Evolutionary conservation across 1,284 basidiomycete genomes (phyloP).

Genomic region (Vanrija sp.): DNA sequence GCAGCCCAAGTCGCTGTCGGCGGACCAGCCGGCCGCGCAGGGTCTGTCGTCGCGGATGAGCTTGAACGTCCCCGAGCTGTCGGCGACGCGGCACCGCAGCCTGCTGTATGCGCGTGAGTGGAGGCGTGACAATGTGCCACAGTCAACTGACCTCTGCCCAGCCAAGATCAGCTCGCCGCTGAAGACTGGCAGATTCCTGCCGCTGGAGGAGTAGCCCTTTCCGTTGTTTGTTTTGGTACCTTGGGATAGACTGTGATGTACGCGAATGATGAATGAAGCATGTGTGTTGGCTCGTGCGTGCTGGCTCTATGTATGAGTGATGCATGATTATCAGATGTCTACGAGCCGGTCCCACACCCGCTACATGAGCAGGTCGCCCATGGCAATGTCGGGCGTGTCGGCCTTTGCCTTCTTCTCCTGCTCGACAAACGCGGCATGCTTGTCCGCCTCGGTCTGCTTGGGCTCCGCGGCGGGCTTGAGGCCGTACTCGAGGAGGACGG

Average conservation of each 20-base stretch:
- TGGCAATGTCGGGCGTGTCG: too few species aligned
- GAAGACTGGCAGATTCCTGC: conserved; percentile 18
- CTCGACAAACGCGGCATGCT: not conserved
- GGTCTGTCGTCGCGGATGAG: not conserved
- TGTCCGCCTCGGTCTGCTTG: not conserved
- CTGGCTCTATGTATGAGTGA: too few species aligned
- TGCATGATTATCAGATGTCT: too few species aligned
- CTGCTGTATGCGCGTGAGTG: conserved; percentile 44
- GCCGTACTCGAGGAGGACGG: conserved; percentile 55
- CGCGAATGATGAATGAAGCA: too few species aligned
- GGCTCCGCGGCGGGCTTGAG: conserved; percentile 6
- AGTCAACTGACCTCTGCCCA: conserved; percentile 4
- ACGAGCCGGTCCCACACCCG: too few species aligned
- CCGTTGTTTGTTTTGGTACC: too few species aligned
- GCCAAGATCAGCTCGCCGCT: conserved; percentile 42
- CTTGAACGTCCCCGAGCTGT: conserved; percentile 8
- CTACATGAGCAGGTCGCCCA: too few species aligned
- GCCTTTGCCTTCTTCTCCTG: not conserved
- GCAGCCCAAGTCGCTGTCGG: conserved; percentile 43
- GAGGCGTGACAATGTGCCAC: not conserved
- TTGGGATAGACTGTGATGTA: too few species aligned
- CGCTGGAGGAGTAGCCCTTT: too few species aligned
- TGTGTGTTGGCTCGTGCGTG: too few species aligned
- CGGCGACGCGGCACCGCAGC: conserved; percentile 29
- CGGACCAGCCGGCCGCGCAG: not conserved